Percentiles rank a stretch among this genome's conserved stretches.
These are phyloP conservation scores for Cladosporium oxysporum DNA, from an alignment of 2,329 filamentous ascomycete genomes.

Conservation along the genomic window DNA sequence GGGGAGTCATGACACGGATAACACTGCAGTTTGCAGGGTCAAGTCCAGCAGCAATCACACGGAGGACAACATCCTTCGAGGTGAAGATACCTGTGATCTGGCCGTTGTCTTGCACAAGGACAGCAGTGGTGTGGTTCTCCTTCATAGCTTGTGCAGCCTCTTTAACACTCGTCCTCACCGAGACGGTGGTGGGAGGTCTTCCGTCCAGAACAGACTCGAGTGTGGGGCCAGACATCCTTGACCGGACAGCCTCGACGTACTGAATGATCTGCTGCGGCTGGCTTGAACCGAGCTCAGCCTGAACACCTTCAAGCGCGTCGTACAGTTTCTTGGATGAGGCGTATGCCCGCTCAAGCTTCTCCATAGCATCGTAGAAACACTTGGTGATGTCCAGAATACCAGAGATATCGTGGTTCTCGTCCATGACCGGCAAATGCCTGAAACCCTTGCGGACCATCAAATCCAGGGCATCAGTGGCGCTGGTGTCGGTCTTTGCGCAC, in stretches of 20 bases:
- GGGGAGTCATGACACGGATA: constrained; percentile 97
- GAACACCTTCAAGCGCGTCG: constrained; percentile 94
- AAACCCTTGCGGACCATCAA: constrained; percentile 99
- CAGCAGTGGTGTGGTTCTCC: constrained; percentile 96
- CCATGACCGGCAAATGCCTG: constrained; percentile 96
- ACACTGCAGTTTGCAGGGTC: constrained; percentile 96
- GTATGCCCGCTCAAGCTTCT: constrained; percentile 97
- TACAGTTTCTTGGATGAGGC: constrained; percentile 97
- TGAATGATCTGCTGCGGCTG: constrained; percentile 99
- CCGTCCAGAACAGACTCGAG: constrained; percentile 92
- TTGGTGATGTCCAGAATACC: constrained; percentile 98
- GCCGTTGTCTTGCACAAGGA: constrained; percentile 93
- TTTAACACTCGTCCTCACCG: constrained; percentile 91
- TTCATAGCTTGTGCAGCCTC: constrained; percentile 96
- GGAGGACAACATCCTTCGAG: constrained; percentile 97
- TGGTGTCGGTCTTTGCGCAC: constrained; percentile 95
- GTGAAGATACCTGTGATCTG: constrained; percentile 99
- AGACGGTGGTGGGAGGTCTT: constrained; percentile 89
- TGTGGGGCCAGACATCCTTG: constrained; percentile 97
- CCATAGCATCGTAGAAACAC: constrained; percentile 99
- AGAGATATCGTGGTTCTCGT: constrained; percentile 98
- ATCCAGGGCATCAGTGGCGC: constrained; percentile 94
- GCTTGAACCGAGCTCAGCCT: constrained; percentile 91
- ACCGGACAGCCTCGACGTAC: constrained; percentile 92
- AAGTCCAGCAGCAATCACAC: constrained; percentile 93